Percentiles rank a stretch among this genome's conserved stretches.
Evolutionary conservation across 139 green algal species (phyloP).

Genomic region (Coccomyxa sp.): DNA sequence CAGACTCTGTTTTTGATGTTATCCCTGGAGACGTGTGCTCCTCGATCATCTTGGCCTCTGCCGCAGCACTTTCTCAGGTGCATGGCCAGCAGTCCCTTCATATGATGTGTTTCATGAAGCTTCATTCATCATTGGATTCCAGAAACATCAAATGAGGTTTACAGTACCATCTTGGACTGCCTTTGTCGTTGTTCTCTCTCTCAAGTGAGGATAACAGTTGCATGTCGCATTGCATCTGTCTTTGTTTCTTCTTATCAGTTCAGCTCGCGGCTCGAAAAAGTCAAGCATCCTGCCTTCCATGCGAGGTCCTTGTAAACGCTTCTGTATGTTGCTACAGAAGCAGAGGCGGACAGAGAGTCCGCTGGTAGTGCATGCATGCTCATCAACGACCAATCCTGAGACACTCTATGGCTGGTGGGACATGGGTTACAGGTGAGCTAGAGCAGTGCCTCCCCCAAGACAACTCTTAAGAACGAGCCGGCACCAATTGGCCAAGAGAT

Average conservation of each 20-base stretch:
- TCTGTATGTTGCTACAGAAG: neutral
- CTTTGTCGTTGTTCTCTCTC: too few species aligned
- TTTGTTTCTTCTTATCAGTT: too few species aligned
- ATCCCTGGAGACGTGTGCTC: conserved; percentile 49
- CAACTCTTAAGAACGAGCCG: neutral
- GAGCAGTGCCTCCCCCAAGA: neutral
- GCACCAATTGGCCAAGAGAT: too few species aligned
- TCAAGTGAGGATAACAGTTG: too few species aligned
- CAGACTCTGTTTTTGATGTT: conserved; percentile 35
- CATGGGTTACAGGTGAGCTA: neutral
- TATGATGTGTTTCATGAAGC: too few species aligned
- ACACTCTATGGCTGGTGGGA: neutral
- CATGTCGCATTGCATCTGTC: too few species aligned
- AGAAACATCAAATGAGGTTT: too few species aligned
- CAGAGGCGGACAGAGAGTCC: neutral
- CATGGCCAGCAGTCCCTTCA: neutral
- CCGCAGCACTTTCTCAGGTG: neutral
- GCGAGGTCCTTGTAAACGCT: too few species aligned
- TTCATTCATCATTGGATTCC: too few species aligned
- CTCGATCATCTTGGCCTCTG: conserved; percentile 24
- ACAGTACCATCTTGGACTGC: too few species aligned
- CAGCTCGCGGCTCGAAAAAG: too few species aligned
- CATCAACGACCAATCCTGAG: neutral
- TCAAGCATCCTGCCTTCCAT: too few species aligned
- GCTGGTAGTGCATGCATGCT: conserved; percentile 1